Base-by-base conservation (phyloP, 805 yeast genomes). In the Saccharomycopsis synnaedendra region DNA sequence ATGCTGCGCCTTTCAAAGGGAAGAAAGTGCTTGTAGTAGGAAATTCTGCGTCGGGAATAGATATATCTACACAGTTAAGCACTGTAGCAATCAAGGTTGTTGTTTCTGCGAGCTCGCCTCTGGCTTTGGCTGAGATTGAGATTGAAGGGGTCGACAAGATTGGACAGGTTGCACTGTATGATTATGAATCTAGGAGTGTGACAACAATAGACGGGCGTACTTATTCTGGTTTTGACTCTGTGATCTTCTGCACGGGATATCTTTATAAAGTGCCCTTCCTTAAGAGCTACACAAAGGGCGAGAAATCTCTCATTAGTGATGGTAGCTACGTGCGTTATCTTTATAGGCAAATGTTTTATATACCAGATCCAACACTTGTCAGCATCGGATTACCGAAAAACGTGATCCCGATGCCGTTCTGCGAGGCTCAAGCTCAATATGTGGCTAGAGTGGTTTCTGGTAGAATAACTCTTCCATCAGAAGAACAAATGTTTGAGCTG, bases 161-260 rank as follows among this genome's bases (percentile, higher is more conserved):
- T 19, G 19, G 19, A 19, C 19, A 19, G 19, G 19, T 19, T 19
- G 19, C 19, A 19, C 19, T 19, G 19, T 19, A 19, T 19, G 19
- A 19, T 19, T 19, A 19, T 19, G 19, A 19, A 19, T 19, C 19
- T 19, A 19, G 19, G 19, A 19, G 19, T 19, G 19, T 19, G 19
- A 19, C 19, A 19, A 19, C 19, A 1, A 19, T 19, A 19, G 19
- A 19, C 19, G 19, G 19, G 19, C 19, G 19, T 2, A 19, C 19
- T 19, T 19, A 19, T 19, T 19, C 19, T 19, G 19, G 19, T 19
- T 72, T 83, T 38, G 89, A 83, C 52, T 57, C 58, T 28, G 65
- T 85, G 6, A 65, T 85, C 6, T 82, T 79, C 59, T 82, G 85
- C 44, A 85, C 95, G 0, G 95, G 95, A 1, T 85, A 83, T 60